Evolutionary conservation across 75 land plant genomes (phyloP), one percentile per base, ranked within the genome.

Genomic region (Pinus tabuliformis): DNA sequence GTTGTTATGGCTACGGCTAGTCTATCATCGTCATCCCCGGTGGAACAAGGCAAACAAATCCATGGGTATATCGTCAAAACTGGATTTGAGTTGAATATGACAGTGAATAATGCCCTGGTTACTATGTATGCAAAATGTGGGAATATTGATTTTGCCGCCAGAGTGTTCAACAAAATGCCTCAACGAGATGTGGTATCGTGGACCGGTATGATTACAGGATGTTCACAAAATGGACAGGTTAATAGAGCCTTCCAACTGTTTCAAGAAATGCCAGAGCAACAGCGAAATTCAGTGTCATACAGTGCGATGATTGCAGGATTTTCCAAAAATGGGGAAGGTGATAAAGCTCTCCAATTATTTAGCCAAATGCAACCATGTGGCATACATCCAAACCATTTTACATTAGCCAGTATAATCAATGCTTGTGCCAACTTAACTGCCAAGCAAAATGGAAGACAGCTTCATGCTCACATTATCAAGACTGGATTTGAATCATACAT

Each of bases 1-100:
- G 84, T 91, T n/a, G 76, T 87, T 13, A 89, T 86, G 77, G 90
- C 96, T 13, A 91, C 91, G 75, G 86, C 88, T 6, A 33, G 62
- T 57, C 6, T 58, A 49, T 13, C 36, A 58, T 21, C 30, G 12
- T 24, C 28, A 9, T 26, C 30, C 12, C 28, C 30, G 13, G 0
- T 62, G 64, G 64, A n/a, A 62, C 7, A 58, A 58, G 64, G 64
- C 21, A 24, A 28, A 28, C 24, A 24, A 28, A 33, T 62, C 28
- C 64, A 62, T 62, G 64, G 15, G 15, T 13, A 24, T 6, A 57
- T 30, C 58, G 73, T 39, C 62, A 82, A 28, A 66, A 74, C 73
- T 66, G 74, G 80, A 57, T n/a, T 78, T 52, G 73, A 70, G 13
- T 73, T 56, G 70, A 73, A 68, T 65, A 26, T 68, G 52, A 57